Percentiles rank a stretch among this genome's conserved stretches.
Evolutionary conservation across 768 basidiomycete species (phyloP).

Genomic region (Lactarius indigo): DNA sequence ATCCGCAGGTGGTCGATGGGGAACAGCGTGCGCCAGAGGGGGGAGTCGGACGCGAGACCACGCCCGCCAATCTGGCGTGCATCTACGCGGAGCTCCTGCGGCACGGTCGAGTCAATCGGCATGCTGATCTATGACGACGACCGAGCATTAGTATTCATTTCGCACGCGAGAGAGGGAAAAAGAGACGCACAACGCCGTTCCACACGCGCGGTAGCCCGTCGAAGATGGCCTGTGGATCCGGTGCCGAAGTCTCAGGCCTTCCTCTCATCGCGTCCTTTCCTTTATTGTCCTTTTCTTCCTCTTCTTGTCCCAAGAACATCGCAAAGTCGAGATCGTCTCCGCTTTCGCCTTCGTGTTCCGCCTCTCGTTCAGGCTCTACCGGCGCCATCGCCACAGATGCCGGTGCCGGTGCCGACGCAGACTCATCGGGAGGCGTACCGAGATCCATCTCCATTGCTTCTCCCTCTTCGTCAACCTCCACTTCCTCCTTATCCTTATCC

Average conservation of each 20-base stretch:
- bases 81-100: slow-evolving; percentile 60
- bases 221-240: slow-evolving; percentile 37
- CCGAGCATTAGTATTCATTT: slow-evolving; percentile 25
- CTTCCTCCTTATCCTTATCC: slow-evolving; percentile 72
- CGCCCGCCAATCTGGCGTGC: slow-evolving; percentile 83
- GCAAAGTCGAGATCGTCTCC: slow-evolving; percentile 64
- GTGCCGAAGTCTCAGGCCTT: slow-evolving; percentile 13
- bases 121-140: slow-evolving; percentile 55
- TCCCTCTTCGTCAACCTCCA: not conserved
- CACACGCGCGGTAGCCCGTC: slow-evolving; percentile 63
- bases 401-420: not conserved
- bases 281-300: slow-evolving; percentile 37
- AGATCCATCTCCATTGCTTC: slow-evolving; percentile 12
- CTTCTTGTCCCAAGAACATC: slow-evolving; percentile 62
- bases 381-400: not conserved
- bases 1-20: slow-evolving; percentile 67
- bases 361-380: slow-evolving; percentile 19
- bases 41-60: slow-evolving; percentile 49
- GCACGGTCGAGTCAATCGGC: slow-evolving; percentile 71
- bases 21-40: slow-evolving; percentile 75
- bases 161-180: not conserved
- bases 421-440: slow-evolving; percentile 7
- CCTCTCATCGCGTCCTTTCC: slow-evolving; percentile 4
- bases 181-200: slow-evolving; percentile 61
- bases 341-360: slow-evolving; percentile 52